These are phyloP conservation scores for Cercophora newfieldiana DNA, from an alignment of 495 filamentous ascomycete species.

Conservation along the genomic window DNA sequence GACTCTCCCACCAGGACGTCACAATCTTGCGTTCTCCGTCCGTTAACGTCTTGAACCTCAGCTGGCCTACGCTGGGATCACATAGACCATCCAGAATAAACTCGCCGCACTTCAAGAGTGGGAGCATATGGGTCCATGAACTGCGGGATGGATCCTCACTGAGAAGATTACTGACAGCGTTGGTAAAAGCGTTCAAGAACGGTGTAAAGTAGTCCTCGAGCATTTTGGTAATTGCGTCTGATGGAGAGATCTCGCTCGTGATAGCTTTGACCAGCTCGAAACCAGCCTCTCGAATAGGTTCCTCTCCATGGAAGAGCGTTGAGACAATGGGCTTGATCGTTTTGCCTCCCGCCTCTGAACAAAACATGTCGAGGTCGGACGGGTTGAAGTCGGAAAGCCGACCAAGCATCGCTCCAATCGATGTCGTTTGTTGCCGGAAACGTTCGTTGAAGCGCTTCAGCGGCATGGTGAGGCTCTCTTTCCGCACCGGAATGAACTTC, in stretches of 20 bases:
- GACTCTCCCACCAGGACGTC: conserved; percentile 73
- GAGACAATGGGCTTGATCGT: conserved; percentile 65
- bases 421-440: conserved; percentile 65
- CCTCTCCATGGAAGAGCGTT: conserved; percentile 66
- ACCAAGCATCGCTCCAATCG: conserved; percentile 71
- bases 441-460: conserved; percentile 68
- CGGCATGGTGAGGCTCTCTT: conserved; percentile 50
- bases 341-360: conserved; percentile 56
- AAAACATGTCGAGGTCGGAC: conserved; percentile 63
- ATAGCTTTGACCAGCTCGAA: conserved; percentile 78
- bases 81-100: conserved; percentile 81
- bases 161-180: conserved; percentile 51
- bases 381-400: conserved; percentile 72
- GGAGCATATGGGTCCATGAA: conserved; percentile 65
- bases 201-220: conserved; percentile 58
- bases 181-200: conserved; percentile 38
- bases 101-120: conserved; percentile 69
- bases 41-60: conserved; percentile 63
- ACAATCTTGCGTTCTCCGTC: conserved; percentile 63
- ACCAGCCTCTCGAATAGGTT: conserved; percentile 69
- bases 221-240: conserved; percentile 72
- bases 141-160: conserved; percentile 49
- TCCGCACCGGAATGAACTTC: conserved; percentile 57
- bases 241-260: conserved; percentile 66
- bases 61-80: conserved; percentile 75